Conservation (phyloP, 202 grass and related monocot species). For the Carex sylvatica region DNA sequence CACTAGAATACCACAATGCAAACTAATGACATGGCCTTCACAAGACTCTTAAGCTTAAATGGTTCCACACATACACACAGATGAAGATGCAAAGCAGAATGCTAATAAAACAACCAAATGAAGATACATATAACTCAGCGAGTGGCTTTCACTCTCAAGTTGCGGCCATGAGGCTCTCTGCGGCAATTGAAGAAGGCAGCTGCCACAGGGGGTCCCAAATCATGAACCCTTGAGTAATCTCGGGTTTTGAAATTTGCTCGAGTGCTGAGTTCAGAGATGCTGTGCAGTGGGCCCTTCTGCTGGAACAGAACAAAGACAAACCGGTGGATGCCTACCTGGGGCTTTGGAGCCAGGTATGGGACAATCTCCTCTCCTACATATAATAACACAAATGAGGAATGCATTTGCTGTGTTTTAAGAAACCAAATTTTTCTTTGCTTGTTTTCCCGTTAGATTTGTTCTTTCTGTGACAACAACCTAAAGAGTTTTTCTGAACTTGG, state of each 20-base stretch:
- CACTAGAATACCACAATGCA: background rate
- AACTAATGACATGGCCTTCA: background rate
- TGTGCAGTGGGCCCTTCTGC: slow-evolving; percentile 42
- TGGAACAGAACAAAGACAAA: slow-evolving; percentile 56
- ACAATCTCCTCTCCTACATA: slow-evolving; percentile 51
- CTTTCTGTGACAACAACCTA: background rate
- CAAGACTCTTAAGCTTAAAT: background rate
- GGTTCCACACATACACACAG: background rate
- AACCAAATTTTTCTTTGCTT: background rate
- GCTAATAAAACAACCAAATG: background rate
- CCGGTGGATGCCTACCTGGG: slow-evolving; percentile 71
- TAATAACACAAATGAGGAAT: background rate
- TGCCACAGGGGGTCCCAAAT: slow-evolving; percentile 52
- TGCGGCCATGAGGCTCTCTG: slow-evolving; percentile 48
- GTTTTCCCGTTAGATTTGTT: background rate
- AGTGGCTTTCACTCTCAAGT: background rate
- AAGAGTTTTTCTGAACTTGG: background rate
- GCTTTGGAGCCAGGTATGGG: slow-evolving; percentile 54
- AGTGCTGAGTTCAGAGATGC: background rate
- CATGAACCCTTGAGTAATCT: slow-evolving; percentile 44
- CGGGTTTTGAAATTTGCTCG: slow-evolving; percentile 56
- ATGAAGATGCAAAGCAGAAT: slow-evolving; percentile 1
- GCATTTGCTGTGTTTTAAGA: background rate
- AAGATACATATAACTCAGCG: background rate
- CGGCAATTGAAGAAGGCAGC: slow-evolving; percentile 76